These are phyloP conservation scores for Thielaviopsis musarum DNA, from an alignment of 2,329 filamentous ascomycete genomes.

Conservation along the genomic window DNA sequence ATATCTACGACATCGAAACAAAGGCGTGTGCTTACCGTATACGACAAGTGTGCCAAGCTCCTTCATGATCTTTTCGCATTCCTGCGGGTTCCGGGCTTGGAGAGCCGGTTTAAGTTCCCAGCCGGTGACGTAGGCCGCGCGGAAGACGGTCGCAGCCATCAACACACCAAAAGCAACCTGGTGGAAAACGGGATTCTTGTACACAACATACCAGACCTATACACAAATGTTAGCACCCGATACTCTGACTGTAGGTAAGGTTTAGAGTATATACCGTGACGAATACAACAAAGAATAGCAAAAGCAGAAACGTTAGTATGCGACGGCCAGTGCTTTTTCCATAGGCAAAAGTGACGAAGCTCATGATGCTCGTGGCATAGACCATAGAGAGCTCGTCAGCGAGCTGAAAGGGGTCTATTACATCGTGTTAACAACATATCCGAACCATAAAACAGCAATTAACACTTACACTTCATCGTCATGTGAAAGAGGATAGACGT, in stretches of 20 bases:
- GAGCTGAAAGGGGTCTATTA: constrained; percentile 28
- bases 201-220: constrained; percentile 50
- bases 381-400: constrained; percentile 44
- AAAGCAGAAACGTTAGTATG: constrained; percentile 35
- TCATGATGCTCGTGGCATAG: constrained; percentile 40
- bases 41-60: constrained; percentile 64
- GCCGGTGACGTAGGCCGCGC: constrained; percentile 62
- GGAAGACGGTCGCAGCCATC: constrained; percentile 51
- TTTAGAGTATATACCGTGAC: constrained; percentile 40
- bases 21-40: constrained; percentile 23
- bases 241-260: background rate
- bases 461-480: constrained; percentile 34
- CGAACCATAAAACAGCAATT: background rate
- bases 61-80: constrained; percentile 30
- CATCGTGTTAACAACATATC: background rate
- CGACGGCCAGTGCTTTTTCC: constrained; percentile 35
- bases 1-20: background rate
- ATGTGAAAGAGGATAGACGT: constrained; percentile 41
- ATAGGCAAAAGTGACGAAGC: constrained; percentile 56
- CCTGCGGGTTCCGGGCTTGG: constrained; percentile 28
- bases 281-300: constrained; percentile 40
- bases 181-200: constrained; percentile 70
- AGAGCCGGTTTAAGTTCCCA: constrained; percentile 28
- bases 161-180: constrained; percentile 62
- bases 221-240: background rate